Base-by-base conservation (phyloP, 371 early-diverging fungal genomes). In the Mortierella sp. region DNA sequence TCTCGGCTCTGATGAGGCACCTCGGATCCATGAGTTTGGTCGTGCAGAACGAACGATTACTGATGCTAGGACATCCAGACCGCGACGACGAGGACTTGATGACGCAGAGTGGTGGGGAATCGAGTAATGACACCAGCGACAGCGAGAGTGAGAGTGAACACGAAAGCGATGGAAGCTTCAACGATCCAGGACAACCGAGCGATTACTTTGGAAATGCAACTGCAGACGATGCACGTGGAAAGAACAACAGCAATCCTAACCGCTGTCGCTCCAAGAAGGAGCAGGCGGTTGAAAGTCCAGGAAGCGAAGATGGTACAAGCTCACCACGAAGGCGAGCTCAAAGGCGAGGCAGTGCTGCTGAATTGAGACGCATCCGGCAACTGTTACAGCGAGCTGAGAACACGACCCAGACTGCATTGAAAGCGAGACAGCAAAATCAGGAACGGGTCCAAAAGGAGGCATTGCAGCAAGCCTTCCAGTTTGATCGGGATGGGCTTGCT, bases 51-150 rank as follows among this genome's bases (percentile, higher is more conserved):
- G 76, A 76, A 55, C 60, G 76, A 2, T 51, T 76, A 8, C 29
- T 76, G 57, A 68, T 76, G 69, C 60, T 76, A 14, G 76, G 76
- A n/a, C 64, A 68, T 34, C 69, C 69, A 1, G 74, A 74, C 27
- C 50, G 64, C n/a, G 68, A 67, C 43, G 64, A 67, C 45, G 68
- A 67, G n/a, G 74, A 74, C 22, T 40, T 74, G 49, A 28, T 61
- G 21, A 61, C 72, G 9, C 61, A 60, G 40, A 72, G 73, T 34
- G 73, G 58, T n/a, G 55, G 43, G 16, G 60, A 57, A 19, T 47
- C 53, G n/a, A 45, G 19, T 21, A 6, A 27, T 8, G 21, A 8
- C 47, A 34, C 29, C 21, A 22, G 27, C 16, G 22, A 17, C 13
- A 55, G 59, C 19, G 57, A 57, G 13, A 28, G 17, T 1, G 62